Evolutionary conservation across 805 yeast species (phyloP).

Genomic region (Ogataea methanolica): DNA sequence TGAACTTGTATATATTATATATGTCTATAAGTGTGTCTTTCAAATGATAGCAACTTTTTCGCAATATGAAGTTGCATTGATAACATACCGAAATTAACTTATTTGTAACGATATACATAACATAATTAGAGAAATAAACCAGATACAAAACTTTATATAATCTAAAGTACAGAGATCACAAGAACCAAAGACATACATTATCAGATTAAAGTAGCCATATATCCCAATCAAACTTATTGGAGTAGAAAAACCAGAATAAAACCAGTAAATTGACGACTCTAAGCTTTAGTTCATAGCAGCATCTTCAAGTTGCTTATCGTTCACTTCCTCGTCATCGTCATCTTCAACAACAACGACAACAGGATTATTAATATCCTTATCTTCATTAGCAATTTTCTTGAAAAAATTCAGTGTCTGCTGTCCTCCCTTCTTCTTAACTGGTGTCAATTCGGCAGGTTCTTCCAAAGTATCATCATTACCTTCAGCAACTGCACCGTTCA

Average conservation of each 20-base stretch:
- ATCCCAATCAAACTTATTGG: too few relatives aligned
- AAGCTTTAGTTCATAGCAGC: slow-evolving; percentile 1
- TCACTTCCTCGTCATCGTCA: background rate
- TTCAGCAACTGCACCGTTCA: slow-evolving; percentile 9
- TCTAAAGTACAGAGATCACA: too few relatives aligned
- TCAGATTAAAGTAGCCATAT: too few relatives aligned
- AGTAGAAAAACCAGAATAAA: too few relatives aligned
- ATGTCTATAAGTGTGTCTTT: too few relatives aligned
- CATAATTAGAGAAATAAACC: too few relatives aligned
- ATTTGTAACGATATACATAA: slow-evolving; percentile 1
- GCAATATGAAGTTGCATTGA: too few relatives aligned
- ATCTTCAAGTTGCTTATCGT: slow-evolving; percentile 1
- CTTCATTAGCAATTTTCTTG: slow-evolving; percentile 1
- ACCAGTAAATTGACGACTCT: too few relatives aligned
- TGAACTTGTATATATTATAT: too few relatives aligned
- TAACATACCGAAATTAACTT: background rate
- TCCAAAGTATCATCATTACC: slow-evolving; percentile 6
- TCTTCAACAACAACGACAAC: background rate
- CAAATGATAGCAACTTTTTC: too few relatives aligned
- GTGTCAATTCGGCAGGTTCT: background rate
- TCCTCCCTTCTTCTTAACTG: slow-evolving; percentile 8
- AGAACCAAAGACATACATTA: too few relatives aligned
- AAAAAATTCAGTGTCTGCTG: slow-evolving; percentile 13
- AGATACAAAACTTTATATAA: too few relatives aligned
- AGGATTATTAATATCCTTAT: background rate